Conservation (phyloP, 495 filamentous ascomycete genomes). For the Penicillium coprophilum region DNA sequence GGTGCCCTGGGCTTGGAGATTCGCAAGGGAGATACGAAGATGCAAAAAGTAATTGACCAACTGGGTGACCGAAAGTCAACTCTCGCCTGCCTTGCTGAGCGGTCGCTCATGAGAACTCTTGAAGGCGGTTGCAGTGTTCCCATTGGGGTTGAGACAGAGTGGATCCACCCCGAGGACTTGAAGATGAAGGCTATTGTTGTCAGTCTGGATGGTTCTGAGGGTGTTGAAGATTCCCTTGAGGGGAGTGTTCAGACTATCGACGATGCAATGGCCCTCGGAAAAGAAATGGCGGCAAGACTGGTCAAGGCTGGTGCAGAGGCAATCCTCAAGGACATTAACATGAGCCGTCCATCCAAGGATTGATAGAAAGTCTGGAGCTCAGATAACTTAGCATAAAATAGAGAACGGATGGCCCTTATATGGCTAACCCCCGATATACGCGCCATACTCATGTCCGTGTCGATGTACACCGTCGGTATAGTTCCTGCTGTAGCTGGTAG, state of each 20-base stretch:
- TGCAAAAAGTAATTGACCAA: conserved; percentile 49
- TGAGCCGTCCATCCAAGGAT: conserved; percentile 18
- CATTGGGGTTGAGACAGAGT: conserved; percentile 63
- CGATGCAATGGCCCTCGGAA: conserved; percentile 13
- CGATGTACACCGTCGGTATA: background rate
- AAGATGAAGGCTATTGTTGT: conserved; percentile 20
- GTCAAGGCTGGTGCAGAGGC: conserved; percentile 16
- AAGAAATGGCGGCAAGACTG: conserved; percentile 18
- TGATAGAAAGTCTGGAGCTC: background rate
- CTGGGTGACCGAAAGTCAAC: conserved; percentile 54
- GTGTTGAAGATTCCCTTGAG: conserved; percentile 11
- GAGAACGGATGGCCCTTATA: background rate
- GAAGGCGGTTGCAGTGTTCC: conserved; percentile 88
- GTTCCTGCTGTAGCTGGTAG: background rate
- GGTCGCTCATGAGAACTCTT: conserved; percentile 69
- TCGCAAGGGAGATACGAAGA: conserved; percentile 58
- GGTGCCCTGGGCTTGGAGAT: conserved; percentile 77
- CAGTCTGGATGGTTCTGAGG: conserved; percentile 19
- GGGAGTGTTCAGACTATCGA: conserved; percentile 1
- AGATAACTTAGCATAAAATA: background rate
- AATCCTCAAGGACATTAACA: conserved; percentile 20
- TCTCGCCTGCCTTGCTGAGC: conserved; percentile 63
- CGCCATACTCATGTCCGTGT: background rate
- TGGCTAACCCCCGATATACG: background rate
- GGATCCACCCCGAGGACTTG: conserved; percentile 14